Percentiles rank a stretch among this genome's conserved stretches.
Evolutionary conservation across 768 basidiomycete genomes (phyloP).

Genomic region (Psilocybe subaeruginosa): DNA sequence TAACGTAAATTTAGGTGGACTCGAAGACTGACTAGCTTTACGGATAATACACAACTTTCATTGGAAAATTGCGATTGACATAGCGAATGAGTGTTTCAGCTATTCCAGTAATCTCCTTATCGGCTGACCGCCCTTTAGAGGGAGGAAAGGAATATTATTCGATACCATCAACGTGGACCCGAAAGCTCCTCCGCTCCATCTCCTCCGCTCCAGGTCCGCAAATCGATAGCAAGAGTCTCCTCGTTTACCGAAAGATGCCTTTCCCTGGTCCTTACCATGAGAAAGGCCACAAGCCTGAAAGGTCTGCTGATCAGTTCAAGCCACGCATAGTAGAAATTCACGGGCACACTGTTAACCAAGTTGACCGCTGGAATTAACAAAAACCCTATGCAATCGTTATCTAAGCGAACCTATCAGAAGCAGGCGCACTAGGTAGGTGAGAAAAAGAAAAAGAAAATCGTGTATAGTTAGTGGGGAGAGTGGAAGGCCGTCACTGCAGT

Average conservation of each 20-base stretch:
- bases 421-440: too few species aligned
- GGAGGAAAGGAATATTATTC: background rate
- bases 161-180: background rate
- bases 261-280: background rate
- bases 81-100: background rate
- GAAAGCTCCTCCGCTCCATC: background rate
- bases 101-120: background rate
- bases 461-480: too few species aligned
- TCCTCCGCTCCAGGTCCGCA: background rate
- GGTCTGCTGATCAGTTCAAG: too few species aligned
- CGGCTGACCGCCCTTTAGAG: background rate
- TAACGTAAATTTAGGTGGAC: background rate
- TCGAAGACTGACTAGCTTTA: too few species aligned
- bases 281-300: too few species aligned
- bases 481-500: too few species aligned
- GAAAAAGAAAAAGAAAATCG: too few species aligned
- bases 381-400: too few species aligned
- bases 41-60: background rate
- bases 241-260: background rate
- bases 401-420: too few species aligned
- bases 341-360: too few species aligned
- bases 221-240: background rate
- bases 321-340: too few species aligned
- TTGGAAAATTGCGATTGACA: background rate
- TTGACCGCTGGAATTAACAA: too few species aligned